Percentiles rank a stretch among this genome's conserved stretches.
These are phyloP conservation scores for Linum usitatissimum DNA, from an alignment of 345 rosid species.

Conservation along the genomic window DNA sequence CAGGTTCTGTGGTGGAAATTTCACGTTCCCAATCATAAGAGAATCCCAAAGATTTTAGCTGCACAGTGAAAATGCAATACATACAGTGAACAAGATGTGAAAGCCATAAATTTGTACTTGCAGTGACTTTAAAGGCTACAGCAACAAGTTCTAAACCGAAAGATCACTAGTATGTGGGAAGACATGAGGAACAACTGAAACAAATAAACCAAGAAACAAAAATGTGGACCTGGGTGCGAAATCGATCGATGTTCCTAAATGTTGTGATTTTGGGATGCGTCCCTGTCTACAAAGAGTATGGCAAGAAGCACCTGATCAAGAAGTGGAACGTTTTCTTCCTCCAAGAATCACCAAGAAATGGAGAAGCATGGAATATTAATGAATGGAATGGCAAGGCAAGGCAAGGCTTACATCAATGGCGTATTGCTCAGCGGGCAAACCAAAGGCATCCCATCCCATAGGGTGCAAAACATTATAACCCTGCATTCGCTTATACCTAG, in stretches of 20 bases:
- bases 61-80: conserved; percentile 20
- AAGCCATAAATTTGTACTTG: not conserved
- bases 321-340: not conserved
- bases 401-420: conserved; percentile 64
- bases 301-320: conserved; percentile 7
- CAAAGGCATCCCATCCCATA: conserved; percentile 99
- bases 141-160: not conserved
- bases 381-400: not conserved
- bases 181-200: not conserved
- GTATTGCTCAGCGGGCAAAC: conserved; percentile 95
- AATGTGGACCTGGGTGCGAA: conserved; percentile 60
- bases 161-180: not conserved
- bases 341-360: conserved; percentile 2
- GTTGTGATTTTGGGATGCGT: conserved; percentile 88
- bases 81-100: not conserved
- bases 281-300: conserved; percentile 55
- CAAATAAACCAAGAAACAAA: not conserved
- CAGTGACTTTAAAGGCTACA: not conserved
- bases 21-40: conserved; percentile 98
- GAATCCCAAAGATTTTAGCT: conserved; percentile 87
- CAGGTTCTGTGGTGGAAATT: conserved; percentile 84
- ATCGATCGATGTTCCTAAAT: conserved; percentile 67
- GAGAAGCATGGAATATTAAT: conserved; percentile 1
- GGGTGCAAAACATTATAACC: conserved; percentile 93
- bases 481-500: conserved; percentile 82